phyloP scores from a whole-genome alignment of 306 rosid genomes.

The Urtica urens region DNA sequence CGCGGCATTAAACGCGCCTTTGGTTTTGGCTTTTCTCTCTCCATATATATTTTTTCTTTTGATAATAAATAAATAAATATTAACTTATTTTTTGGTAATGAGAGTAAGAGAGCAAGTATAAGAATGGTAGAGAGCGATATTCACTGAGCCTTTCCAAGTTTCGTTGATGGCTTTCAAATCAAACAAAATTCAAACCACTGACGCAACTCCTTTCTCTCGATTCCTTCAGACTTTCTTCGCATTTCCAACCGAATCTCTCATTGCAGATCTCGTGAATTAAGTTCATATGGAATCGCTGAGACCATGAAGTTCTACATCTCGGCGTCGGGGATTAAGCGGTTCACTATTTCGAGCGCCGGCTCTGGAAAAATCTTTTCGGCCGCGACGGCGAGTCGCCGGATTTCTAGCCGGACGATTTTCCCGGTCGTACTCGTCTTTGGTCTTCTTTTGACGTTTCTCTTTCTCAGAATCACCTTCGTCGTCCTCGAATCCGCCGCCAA shows the following conservation, averaged over 20 bases:
- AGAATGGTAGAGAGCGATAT: conserved; percentile 1
- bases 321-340: conserved; percentile 55
- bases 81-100: background rate
- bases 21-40: conserved; percentile 23
- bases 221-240: background rate
- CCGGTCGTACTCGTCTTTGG: conserved; percentile 46
- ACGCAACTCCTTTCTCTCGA: background rate
- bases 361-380: conserved; percentile 31
- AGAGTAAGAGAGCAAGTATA: background rate
- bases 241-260: too few species aligned
- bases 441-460: conserved; percentile 52
- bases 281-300: conserved; percentile 1
- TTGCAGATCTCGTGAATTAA: conserved; percentile 2
- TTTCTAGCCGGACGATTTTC: conserved; percentile 34
- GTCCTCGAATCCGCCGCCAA: conserved; percentile 67
- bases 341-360: conserved; percentile 41
- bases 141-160: conserved; percentile 6
- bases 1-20: conserved; percentile 65
- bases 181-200: background rate
- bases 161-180: conserved; percentile 1
- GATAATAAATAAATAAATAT: background rate
- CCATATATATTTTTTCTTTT: background rate
- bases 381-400: conserved; percentile 39
- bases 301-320: conserved; percentile 73
- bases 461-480: conserved; percentile 53